phyloP scores from a whole-genome alignment of 192 early-diverging fungal genomes.

The Dissophora ornata region DNA sequence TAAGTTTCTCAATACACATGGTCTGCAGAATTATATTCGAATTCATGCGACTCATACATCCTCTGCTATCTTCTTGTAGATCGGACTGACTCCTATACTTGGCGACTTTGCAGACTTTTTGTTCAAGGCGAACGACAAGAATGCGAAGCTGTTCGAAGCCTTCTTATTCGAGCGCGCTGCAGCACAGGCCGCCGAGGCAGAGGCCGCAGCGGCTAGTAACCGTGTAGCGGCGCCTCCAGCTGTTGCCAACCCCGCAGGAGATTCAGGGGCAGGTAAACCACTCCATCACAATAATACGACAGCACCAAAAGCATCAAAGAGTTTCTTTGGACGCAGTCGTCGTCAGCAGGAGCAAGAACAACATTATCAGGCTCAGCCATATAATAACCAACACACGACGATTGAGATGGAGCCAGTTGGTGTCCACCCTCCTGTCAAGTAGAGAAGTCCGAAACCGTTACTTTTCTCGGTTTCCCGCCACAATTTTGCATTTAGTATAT shows the following conservation, averaged over 20 bases:
- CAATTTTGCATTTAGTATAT: no score
- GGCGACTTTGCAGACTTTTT: slow-evolving; percentile 64
- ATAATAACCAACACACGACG: not conserved
- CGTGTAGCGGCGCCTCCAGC: slow-evolving; percentile 2
- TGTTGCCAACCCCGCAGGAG: not conserved
- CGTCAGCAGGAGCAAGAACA: not conserved
- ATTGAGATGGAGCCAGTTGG: no score
- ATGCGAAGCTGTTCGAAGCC: slow-evolving; percentile 62
- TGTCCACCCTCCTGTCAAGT: no score
- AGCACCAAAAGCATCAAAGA: no score
- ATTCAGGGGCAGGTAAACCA: not conserved
- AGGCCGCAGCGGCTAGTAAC: not conserved
- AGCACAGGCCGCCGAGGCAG: slow-evolving; percentile 6
- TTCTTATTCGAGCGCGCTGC: slow-evolving; percentile 54
- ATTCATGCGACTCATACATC: no score
- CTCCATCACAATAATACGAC: no score
- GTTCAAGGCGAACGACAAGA: slow-evolving; percentile 63
- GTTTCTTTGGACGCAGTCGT: no score
- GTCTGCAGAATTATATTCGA: no score
- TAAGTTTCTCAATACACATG: slow-evolving; percentile 49
- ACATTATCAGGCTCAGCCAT: not conserved
- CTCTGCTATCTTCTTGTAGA: slow-evolving; percentile 29
- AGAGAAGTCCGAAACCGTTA: no score
- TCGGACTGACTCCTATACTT: slow-evolving; percentile 61
- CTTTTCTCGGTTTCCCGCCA: no score